Evolutionary conservation across 2,329 filamentous ascomycete species (phyloP).

Genomic region (Colletotrichum musicola): DNA sequence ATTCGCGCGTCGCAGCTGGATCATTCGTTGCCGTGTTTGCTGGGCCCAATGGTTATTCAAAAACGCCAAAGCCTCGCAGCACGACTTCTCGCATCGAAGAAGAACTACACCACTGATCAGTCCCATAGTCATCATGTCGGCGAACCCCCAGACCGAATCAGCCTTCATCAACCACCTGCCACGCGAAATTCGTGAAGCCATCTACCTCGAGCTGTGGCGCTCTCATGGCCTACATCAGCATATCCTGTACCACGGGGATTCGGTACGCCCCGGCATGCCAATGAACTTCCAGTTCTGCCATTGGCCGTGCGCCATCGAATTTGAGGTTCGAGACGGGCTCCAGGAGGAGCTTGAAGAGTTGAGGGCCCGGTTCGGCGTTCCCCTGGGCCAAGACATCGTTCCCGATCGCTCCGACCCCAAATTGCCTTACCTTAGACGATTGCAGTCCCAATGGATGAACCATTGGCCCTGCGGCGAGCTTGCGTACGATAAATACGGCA

Average conservation of each 20-base stretch:
- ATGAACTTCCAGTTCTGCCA: slow-evolving; percentile 28
- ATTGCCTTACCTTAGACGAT: neutral
- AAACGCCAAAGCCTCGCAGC: too few species aligned
- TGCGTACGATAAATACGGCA: neutral
- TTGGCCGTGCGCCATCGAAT: slow-evolving; percentile 36
- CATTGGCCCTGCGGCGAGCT: slow-evolving; percentile 24
- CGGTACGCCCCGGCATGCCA: neutral
- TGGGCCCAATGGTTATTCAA: too few species aligned
- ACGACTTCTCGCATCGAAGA: too few species aligned
- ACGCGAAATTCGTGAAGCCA: slow-evolving; percentile 35
- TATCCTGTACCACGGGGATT: slow-evolving; percentile 24
- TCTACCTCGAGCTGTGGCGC: slow-evolving; percentile 39
- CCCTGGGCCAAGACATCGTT: neutral
- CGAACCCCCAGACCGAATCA: slow-evolving; percentile 18
- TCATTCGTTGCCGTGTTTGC: too few species aligned
- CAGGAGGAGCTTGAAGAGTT: slow-evolving; percentile 19
- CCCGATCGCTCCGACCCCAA: neutral
- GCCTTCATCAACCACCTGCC: slow-evolving; percentile 29
- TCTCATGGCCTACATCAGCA: slow-evolving; percentile 32
- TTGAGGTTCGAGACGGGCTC: slow-evolving; percentile 13
- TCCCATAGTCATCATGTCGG: too few species aligned
- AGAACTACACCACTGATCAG: too few species aligned
- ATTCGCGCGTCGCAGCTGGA: too few species aligned
- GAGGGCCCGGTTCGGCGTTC: neutral
- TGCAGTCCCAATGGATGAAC: slow-evolving; percentile 24